A percentile compares a stretch with the other conserved stretches of the same genome.
Evolutionary conservation across 1,284 basidiomycete species (phyloP).

Genomic region (Melampsora larici-populina): DNA sequence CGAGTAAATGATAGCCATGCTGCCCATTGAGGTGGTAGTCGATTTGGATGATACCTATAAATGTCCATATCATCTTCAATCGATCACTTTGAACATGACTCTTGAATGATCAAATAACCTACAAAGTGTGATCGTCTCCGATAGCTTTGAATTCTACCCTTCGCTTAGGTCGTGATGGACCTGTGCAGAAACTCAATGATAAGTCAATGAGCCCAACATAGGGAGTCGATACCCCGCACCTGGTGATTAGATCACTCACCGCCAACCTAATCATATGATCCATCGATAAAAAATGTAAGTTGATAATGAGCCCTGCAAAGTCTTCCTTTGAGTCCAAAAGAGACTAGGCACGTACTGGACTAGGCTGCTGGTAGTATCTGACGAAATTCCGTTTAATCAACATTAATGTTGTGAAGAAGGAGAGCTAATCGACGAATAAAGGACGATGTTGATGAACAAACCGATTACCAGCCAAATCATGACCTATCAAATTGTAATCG

Average conservation of each 20-base stretch:
- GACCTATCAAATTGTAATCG: conserved; percentile 6
- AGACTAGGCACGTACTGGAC: not conserved
- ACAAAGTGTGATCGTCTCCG: conserved; percentile 28
- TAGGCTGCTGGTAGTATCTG: not conserved
- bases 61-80: not conserved
- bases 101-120: not conserved
- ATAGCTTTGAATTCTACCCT: conserved; percentile 25
- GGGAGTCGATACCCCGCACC: no score
- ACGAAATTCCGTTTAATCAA: not conserved
- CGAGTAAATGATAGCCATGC: conserved; percentile 38
- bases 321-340: not conserved
- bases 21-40: conserved; percentile 34
- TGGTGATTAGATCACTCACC: not conserved
- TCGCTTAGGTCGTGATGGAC: conserved; percentile 23
- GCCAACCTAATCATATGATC: not conserved
- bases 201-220: not conserved
- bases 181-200: not conserved
- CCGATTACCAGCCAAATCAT: conserved; percentile 38
- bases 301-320: not conserved
- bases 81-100: not conserved
- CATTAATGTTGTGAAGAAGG: not conserved
- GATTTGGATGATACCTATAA: conserved; percentile 36
- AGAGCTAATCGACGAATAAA: not conserved
- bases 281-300: not conserved
- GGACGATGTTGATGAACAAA: not conserved